Conservation (phyloP, 129 eudicot genomes). For the Deinandra increscens region DNA sequence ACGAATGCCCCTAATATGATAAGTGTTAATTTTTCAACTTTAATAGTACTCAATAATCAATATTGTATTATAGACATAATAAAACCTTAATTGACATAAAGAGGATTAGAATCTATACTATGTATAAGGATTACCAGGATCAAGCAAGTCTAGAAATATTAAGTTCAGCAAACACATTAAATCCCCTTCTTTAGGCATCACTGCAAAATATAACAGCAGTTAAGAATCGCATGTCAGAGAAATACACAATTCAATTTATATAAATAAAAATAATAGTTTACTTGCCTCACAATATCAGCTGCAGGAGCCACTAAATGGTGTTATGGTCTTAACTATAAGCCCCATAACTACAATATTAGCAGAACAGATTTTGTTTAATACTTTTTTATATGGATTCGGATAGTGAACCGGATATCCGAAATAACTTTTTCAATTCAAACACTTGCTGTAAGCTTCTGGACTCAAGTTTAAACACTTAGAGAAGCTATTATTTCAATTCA, state of each 20-base stretch:
- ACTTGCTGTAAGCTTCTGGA: too few species aligned
- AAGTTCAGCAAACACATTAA: constrained; percentile 87
- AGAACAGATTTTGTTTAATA: background rate
- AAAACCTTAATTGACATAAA: too few species aligned
- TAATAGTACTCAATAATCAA: background rate
- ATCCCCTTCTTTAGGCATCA: constrained; percentile 80
- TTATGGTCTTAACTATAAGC: constrained; percentile 42
- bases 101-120: background rate
- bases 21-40: constrained; percentile 17
- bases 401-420: too few species aligned
- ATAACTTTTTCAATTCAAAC: too few species aligned
- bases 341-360: background rate
- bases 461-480: too few species aligned
- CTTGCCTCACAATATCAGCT: too few species aligned
- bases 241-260: background rate
- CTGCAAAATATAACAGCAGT: constrained; percentile 37
- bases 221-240: constrained; percentile 15
- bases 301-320: too few species aligned
- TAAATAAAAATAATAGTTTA: constrained; percentile 5
- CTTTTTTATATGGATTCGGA: too few species aligned
- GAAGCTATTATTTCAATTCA: too few species aligned
- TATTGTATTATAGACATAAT: background rate
- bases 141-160: constrained; percentile 94
- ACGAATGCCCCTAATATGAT: constrained; percentile 68
- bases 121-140: constrained; percentile 64